Base-by-base conservation (phyloP, 257 asterid species). In the Cruciata laevipes region DNA sequence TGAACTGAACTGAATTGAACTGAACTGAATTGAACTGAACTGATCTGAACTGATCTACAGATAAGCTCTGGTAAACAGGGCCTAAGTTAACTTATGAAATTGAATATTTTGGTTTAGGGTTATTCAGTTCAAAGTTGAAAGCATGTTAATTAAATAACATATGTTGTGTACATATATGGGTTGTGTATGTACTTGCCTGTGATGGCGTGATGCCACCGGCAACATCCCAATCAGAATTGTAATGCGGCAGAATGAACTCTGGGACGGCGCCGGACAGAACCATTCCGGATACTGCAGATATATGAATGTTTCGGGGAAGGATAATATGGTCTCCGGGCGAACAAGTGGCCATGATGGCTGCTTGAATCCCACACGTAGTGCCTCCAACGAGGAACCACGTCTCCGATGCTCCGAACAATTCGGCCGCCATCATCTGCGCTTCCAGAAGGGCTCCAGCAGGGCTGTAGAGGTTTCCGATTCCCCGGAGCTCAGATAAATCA, bases 341-440 rank as follows among this genome's bases (percentile, higher is more conserved):
- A 80, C 96, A 90, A 62, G 86, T 76, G 8, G 95, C 87, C 93
- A 90, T 83, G 57, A 86, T 74, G 13, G 96, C 87, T 31, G 97
- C 89, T 68, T 86, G 97, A 64, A 90, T 71, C 20, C 96, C 96
- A 77, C 96, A 88, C 0, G 96, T 90, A 73, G 85, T 88, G 53
- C 97, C 97, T 20, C 92, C 87, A 13, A 90, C 96, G 71, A 90
- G 95, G 75, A 90, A 90, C 96, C 97, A 90, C 31, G 96, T 88
- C 80, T 90, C 93, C 6, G 83, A 85, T 69, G 96, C 96, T 74
- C 97, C 96, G 72, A 90, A 90, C 53, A 90, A 84, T 55, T 76
- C 69, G 3, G 97, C 92, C 3, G 96, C 97, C 82, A 21, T 70
- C 63, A 78, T 80, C 70, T 88, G 96, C 17, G 96, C 95, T 68